Evolutionary conservation across 1,284 basidiomycete species (phyloP).

Genomic region (Melampsora americana): DNA sequence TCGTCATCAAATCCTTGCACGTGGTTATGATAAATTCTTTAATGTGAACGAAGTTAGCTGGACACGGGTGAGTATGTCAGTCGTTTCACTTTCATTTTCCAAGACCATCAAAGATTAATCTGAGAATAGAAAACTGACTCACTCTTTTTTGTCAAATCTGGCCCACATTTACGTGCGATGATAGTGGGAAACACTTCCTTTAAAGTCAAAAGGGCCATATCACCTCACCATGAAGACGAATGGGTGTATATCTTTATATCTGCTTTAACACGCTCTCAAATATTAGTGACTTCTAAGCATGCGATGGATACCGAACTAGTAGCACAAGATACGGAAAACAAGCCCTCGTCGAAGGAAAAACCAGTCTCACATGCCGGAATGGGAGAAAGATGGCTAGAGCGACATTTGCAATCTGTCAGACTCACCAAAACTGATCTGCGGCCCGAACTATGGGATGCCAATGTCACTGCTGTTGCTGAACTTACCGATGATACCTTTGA

Average conservation of each 20-base stretch:
- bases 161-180: conserved; percentile 28
- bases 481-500: conserved; percentile 91
- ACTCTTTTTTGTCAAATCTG: conserved; percentile 5
- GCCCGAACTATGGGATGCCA: conserved; percentile 69
- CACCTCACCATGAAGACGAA: conserved; percentile 91
- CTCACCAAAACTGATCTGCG: conserved; percentile 75
- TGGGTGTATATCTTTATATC: conserved; percentile 95
- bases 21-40: conserved; percentile 99
- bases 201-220: conserved; percentile 75
- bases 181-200: conserved; percentile 74
- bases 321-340: conserved; percentile 52
- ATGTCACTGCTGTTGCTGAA: conserved; percentile 87
- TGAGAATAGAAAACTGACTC: background rate
- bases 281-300: conserved; percentile 90
- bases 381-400: conserved; percentile 76
- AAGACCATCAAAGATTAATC: background rate
- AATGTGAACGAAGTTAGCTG: conserved; percentile 93
- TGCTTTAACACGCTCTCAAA: conserved; percentile 69
- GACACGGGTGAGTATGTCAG: conserved; percentile 68
- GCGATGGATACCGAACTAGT: conserved; percentile 60
- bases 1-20: conserved; percentile 64
- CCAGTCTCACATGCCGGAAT: conserved; percentile 65
- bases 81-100: background rate
- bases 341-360: conserved; percentile 45
- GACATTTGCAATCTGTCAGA: conserved; percentile 66